Evolutionary conservation across 2,329 filamentous ascomycete genomes (phyloP).

Genomic region (Fonsecaea monophora): DNA sequence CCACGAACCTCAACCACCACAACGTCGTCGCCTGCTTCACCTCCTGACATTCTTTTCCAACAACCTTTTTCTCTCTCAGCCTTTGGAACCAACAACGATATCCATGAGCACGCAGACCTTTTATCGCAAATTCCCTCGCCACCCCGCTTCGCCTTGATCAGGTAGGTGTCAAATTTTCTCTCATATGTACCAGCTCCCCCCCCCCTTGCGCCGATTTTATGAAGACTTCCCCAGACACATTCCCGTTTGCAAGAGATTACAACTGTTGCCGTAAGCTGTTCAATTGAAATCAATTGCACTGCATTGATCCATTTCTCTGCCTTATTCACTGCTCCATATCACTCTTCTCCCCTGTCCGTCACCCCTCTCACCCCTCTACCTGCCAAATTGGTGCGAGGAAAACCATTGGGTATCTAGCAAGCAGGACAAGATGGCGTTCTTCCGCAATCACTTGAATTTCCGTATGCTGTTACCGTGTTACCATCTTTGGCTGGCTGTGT

Average conservation of each 20-base stretch:
- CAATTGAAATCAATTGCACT: neutral
- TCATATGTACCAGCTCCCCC: slow-evolving; percentile 4
- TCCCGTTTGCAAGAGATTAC: slow-evolving; percentile 4
- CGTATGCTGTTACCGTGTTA: slow-evolving; percentile 14
- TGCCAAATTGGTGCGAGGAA: neutral
- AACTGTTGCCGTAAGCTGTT: slow-evolving; percentile 5
- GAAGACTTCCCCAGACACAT: slow-evolving; percentile 15
- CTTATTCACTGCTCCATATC: slow-evolving; percentile 6
- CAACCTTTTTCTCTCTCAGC: slow-evolving; percentile 6
- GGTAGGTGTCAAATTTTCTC: slow-evolving; percentile 14
- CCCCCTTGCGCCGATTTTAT: neutral
- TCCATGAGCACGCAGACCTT: slow-evolving; percentile 4
- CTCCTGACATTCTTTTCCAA: neutral
- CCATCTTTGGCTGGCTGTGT: neutral
- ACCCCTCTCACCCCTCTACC: slow-evolving; percentile 5
- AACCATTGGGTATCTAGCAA: slow-evolving; percentile 18
- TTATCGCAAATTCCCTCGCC: neutral
- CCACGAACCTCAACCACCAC: neutral
- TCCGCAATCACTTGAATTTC: slow-evolving; percentile 15
- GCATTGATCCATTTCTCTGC: slow-evolving; percentile 1
- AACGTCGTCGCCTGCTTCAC: neutral
- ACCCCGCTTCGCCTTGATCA: neutral
- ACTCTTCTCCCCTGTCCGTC: neutral
- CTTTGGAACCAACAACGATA: slow-evolving; percentile 8
- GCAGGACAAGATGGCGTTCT: slow-evolving; percentile 15